Conservation (phyloP, 176 grass and related monocot genomes). For the Musa acuminata region DNA sequence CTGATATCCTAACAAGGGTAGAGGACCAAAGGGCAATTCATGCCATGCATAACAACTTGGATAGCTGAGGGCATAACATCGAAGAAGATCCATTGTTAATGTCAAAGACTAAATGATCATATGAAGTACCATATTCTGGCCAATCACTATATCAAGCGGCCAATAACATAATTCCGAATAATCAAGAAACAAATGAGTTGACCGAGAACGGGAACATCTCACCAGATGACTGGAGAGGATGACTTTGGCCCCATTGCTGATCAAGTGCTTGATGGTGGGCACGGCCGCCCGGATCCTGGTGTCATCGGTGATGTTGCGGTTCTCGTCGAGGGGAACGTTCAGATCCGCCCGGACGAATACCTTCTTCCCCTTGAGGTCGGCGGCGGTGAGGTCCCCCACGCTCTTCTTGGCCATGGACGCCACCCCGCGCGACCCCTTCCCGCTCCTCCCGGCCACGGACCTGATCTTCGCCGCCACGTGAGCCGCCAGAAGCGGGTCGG, state of each 20-base stretch:
- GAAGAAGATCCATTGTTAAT: no score
- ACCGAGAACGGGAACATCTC: conserved; percentile 1
- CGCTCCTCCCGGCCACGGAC: conserved; percentile 7
- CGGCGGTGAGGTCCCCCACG: conserved; percentile 45
- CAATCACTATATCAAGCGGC: background rate
- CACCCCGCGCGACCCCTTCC: conserved; percentile 30
- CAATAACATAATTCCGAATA: background rate
- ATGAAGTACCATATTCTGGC: background rate
- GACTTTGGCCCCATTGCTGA: conserved; percentile 47
- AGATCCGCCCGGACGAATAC: conserved; percentile 56
- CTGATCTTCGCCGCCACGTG: conserved; percentile 43
- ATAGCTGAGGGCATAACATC: no score
- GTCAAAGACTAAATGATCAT: background rate
- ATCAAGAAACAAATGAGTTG: background rate
- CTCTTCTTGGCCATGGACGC: conserved; percentile 55
- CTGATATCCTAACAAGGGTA: no score
- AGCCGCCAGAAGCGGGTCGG: conserved; percentile 30
- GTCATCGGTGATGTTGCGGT: conserved; percentile 59
- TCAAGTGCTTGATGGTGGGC: conserved; percentile 58
- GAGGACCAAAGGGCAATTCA: no score
- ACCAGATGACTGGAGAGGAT: conserved; percentile 66
- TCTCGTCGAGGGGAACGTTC: conserved; percentile 60
- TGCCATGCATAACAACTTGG: no score
- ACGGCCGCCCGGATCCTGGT: conserved; percentile 54
- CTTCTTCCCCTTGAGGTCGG: conserved; percentile 54